phyloP scores from a whole-genome alignment of 139 green algal genomes.

The Haematococcus lacustris region DNA sequence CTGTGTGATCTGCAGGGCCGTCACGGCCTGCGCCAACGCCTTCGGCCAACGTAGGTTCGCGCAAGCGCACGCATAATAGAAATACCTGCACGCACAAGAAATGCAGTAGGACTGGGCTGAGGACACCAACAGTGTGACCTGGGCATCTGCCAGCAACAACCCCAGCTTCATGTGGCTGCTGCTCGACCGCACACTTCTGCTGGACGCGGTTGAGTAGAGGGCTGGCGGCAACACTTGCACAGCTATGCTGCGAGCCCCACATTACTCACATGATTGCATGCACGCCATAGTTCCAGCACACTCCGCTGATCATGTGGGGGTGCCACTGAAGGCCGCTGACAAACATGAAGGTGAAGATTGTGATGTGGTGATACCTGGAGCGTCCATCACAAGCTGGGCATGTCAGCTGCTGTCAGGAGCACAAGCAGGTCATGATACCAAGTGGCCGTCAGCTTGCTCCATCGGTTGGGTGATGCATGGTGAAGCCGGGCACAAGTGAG shows the following conservation, averaged over 20 bases:
- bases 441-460: too few relatives aligned
- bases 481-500: too few relatives aligned
- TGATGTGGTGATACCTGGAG: constrained; percentile 1
- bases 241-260: not conserved
- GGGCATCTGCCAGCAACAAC: not conserved
- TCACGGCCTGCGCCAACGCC: not conserved
- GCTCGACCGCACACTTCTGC: not conserved
- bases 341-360: not conserved
- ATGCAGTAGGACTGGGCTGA: not conserved
- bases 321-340: not conserved
- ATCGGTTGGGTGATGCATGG: too few relatives aligned
- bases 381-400: too few relatives aligned
- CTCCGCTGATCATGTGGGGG: constrained; percentile 4
- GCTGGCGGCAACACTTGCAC: not conserved
- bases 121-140: not conserved
- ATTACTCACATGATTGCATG: not conserved
- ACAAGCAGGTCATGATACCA: too few relatives aligned
- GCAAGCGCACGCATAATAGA: constrained; percentile 1
- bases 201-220: not conserved
- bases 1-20: not conserved
- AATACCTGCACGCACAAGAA: not conserved
- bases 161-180: not conserved
- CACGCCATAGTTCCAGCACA: constrained; percentile 4
- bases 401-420: too few relatives aligned
- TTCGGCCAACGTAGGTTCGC: not conserved